These are phyloP conservation scores for Thielaviopsis punctulata DNA, from an alignment of 2,329 filamentous ascomycete species.

Conservation along the genomic window DNA sequence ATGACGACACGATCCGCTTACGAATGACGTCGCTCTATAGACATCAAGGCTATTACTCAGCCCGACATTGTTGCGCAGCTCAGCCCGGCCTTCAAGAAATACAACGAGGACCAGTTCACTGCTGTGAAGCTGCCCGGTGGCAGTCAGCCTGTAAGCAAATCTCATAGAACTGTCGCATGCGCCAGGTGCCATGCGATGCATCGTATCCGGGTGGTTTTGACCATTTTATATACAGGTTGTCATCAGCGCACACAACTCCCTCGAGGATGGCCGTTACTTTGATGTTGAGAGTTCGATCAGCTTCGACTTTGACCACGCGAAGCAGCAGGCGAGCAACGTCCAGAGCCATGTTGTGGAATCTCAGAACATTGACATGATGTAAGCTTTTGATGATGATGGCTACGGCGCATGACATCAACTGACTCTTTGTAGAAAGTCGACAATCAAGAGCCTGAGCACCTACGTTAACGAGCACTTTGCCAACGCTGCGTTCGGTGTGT, in stretches of 20 bases:
- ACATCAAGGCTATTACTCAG: slow-evolving; percentile 73
- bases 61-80: slow-evolving; percentile 54
- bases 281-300: slow-evolving; percentile 77
- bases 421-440: slow-evolving; percentile 50
- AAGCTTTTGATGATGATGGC: slow-evolving; percentile 15
- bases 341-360: slow-evolving; percentile 70
- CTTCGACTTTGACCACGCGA: slow-evolving; percentile 73
- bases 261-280: slow-evolving; percentile 72
- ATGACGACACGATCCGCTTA: neutral
- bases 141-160: slow-evolving; percentile 36
- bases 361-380: slow-evolving; percentile 64
- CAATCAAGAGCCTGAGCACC: slow-evolving; percentile 55
- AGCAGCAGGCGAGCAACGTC: slow-evolving; percentile 64
- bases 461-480: slow-evolving; percentile 85
- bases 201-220: neutral
- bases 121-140: slow-evolving; percentile 80
- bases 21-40: slow-evolving; percentile 26
- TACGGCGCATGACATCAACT: slow-evolving; percentile 8
- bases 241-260: slow-evolving; percentile 69
- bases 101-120: slow-evolving; percentile 88
- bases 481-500: slow-evolving; percentile 64
- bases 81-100: slow-evolving; percentile 71
- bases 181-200: neutral
- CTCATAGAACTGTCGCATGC: neutral
- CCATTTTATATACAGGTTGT: slow-evolving; percentile 39